A percentile compares a stretch with the other conserved stretches of the same genome.
Evolutionary conservation across 805 yeast genomes (phyloP).

Genomic region (Candida palmyrensis): DNA sequence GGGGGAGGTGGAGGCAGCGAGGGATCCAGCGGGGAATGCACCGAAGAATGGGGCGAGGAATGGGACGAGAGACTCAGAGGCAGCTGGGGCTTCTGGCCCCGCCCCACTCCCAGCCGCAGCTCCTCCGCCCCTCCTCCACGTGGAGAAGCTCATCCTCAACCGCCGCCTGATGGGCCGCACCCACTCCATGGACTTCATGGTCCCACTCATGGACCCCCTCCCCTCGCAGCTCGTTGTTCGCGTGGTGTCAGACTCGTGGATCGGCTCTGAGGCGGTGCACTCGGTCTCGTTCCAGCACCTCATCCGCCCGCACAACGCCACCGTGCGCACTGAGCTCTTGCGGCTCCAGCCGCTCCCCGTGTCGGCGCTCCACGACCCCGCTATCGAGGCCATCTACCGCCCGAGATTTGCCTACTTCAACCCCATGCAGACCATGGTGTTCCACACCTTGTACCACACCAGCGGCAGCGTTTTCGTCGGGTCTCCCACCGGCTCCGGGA

Average conservation of each 20-base stretch:
- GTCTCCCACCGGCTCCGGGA: conserved; percentile 98
- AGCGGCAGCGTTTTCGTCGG: conserved; percentile 85
- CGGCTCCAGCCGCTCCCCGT: conserved; percentile 83
- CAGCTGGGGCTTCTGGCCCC: too few relatives aligned
- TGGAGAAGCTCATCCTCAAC: conserved; percentile 71
- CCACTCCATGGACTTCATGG: conserved; percentile 86
- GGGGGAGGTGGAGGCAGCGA: background rate
- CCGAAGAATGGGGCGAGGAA: too few relatives aligned
- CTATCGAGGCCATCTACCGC: conserved; percentile 64
- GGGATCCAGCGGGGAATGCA: too few relatives aligned
- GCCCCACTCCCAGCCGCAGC: conserved; percentile 35
- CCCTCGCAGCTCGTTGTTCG: conserved; percentile 84
- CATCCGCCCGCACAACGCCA: conserved; percentile 83
- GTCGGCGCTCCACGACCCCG: conserved; percentile 66
- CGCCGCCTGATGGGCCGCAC: conserved; percentile 43
- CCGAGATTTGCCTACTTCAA: conserved; percentile 78
- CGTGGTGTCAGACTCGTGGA: conserved; percentile 81
- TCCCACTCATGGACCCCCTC: conserved; percentile 83
- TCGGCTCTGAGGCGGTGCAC: conserved; percentile 74
- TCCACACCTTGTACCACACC: conserved; percentile 80
- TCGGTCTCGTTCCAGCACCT: conserved; percentile 86
- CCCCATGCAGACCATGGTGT: conserved; percentile 98
- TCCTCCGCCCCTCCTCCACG: conserved; percentile 67
- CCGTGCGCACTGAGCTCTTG: conserved; percentile 75
- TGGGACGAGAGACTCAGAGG: too few relatives aligned